Conservation (phyloP, 768 basidiomycete species). For the Tricholoma furcatifolium region DNA sequence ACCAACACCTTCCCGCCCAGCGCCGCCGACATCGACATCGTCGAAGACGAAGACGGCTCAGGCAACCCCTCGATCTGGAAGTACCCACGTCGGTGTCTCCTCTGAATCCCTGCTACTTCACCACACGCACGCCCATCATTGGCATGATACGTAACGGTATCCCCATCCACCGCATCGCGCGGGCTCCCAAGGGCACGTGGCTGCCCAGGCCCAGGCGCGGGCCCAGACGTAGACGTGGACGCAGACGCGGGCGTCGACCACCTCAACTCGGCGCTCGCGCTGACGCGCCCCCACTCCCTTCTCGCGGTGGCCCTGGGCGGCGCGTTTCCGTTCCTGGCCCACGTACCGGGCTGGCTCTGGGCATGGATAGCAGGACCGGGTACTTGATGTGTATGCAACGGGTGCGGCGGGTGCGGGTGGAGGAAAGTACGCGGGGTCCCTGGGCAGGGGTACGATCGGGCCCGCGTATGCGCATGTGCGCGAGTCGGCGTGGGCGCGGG, state of each 20-base stretch:
- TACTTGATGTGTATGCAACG: no score
- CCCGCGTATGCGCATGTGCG: constrained; percentile 31
- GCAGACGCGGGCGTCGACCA: no score
- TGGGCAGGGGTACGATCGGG: constrained; percentile 46
- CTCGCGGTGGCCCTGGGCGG: constrained; percentile 29
- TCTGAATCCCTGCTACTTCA: neutral
- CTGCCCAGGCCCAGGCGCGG: neutral
- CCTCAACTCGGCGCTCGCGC: no score
- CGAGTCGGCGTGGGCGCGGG: no score
- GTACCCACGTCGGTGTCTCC: constrained; percentile 58
- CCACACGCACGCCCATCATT: neutral
- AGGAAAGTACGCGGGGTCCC: constrained; percentile 1
- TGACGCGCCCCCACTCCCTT: constrained; percentile 4
- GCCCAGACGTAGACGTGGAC: constrained; percentile 3
- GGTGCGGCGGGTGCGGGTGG: constrained; percentile 18
- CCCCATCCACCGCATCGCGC: constrained; percentile 31
- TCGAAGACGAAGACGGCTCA: constrained; percentile 5
- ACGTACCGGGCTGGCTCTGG: no score
- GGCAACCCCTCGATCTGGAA: constrained; percentile 31
- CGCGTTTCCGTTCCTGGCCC: constrained; percentile 40
- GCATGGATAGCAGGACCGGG: no score
- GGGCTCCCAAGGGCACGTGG: constrained; percentile 46
- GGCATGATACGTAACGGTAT: neutral
- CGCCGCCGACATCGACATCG: neutral
- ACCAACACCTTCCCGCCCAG: constrained; percentile 16